A percentile compares a stretch with the other conserved stretches of the same genome.
Evolutionary conservation across 805 yeast genomes (phyloP).

Genomic region (Ogataea henricii): DNA sequence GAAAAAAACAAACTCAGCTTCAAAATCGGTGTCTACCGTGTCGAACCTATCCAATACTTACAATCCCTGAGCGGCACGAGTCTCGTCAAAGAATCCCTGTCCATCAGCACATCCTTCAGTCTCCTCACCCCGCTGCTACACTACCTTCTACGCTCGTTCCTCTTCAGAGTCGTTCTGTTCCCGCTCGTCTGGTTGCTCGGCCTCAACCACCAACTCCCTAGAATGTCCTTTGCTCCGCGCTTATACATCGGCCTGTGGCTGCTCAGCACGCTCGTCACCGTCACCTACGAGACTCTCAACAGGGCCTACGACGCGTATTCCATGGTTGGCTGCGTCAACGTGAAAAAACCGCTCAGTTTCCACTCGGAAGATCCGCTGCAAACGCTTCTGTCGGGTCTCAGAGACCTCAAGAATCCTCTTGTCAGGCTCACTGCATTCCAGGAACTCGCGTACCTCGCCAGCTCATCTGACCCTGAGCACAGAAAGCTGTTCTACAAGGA

Average conservation of each 20-base stretch:
- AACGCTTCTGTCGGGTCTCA: conserved; percentile 64
- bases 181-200: conserved; percentile 36
- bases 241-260: conserved; percentile 35
- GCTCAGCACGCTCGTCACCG: conserved; percentile 38
- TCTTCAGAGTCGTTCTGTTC: conserved; percentile 42
- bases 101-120: conserved; percentile 34
- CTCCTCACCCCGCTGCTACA: conserved; percentile 43
- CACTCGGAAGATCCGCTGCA: conserved; percentile 62
- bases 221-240: conserved; percentile 35
- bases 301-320: conserved; percentile 64
- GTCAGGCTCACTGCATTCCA: conserved; percentile 71
- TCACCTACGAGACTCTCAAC: conserved; percentile 57
- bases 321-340: conserved; percentile 71
- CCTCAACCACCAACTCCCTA: conserved; percentile 45
- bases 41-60: conserved; percentile 40
- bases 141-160: conserved; percentile 39
- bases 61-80: conserved; percentile 26
- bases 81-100: conserved; percentile 41
- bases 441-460: conserved; percentile 67
- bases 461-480: conserved; percentile 46
- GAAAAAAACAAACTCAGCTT: conserved; percentile 59
- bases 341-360: conserved; percentile 60
- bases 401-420: conserved; percentile 47
- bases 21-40: conserved; percentile 42
- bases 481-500: conserved; percentile 56